Percentiles rank a stretch among this genome's conserved stretches.
Evolutionary conservation across 176 grass and related monocot species (phyloP).

Genomic region (Rhynchospora pubera): DNA sequence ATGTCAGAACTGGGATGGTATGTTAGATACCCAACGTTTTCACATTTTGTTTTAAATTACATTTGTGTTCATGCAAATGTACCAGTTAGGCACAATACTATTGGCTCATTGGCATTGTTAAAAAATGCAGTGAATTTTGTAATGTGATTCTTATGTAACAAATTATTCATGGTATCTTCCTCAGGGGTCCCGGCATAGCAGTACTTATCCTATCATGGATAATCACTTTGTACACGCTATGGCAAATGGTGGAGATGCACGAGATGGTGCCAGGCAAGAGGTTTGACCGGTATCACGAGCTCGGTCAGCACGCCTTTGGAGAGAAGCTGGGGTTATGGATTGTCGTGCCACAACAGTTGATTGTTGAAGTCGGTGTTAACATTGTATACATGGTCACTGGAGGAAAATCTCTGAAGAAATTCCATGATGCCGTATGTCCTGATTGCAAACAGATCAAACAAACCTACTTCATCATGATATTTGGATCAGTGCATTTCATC

Average conservation of each 20-base stretch:
- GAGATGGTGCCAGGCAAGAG: conserved; percentile 89
- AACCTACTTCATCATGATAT: conserved; percentile 95
- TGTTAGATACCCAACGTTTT: neutral
- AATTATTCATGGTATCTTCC: neutral
- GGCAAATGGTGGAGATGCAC: conserved; percentile 99
- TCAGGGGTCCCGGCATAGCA: conserved; percentile 67
- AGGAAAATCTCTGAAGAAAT: conserved; percentile 78
- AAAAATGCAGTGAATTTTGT: neutral
- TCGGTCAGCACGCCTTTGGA: conserved; percentile 78
- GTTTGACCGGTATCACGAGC: conserved; percentile 93
- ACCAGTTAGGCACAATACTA: neutral
- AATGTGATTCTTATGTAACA: neutral
- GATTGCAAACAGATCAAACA: conserved; percentile 56
- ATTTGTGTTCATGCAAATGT: neutral
- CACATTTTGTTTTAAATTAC: neutral
- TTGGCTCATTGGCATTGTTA: neutral
- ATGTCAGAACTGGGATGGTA: conserved; percentile 92
- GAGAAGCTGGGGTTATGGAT: conserved; percentile 81
- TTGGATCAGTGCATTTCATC: conserved; percentile 69
- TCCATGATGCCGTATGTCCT: conserved; percentile 68
- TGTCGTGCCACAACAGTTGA: conserved; percentile 69
- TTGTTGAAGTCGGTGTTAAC: conserved; percentile 81
- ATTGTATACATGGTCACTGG: conserved; percentile 99
- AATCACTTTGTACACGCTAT: conserved; percentile 86
- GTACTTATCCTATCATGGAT: conserved; percentile 79